Conservation (phyloP, 306 rosid species). For the Medicago lupulina region DNA sequence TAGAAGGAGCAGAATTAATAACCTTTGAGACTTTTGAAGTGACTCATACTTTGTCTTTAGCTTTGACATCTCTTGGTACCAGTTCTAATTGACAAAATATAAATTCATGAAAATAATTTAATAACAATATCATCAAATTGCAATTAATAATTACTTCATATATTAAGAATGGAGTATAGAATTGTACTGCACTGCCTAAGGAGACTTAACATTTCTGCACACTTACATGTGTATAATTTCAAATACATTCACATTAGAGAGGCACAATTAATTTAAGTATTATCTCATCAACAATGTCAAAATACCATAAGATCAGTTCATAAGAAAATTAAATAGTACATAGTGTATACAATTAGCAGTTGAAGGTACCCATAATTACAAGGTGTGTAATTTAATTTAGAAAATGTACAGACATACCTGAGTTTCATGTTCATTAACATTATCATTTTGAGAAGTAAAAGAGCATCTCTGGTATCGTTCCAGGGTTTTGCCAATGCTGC, state of each 20-base stretch:
- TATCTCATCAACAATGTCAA: neutral
- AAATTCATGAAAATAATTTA: neutral
- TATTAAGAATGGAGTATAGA: no score
- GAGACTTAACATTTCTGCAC: neutral
- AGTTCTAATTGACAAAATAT: conserved; percentile 57
- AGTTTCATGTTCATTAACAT: conserved; percentile 57
- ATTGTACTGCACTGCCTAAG: no score
- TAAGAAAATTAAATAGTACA: neutral
- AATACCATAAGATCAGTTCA: neutral
- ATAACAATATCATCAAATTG: neutral
- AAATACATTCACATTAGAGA: no score
- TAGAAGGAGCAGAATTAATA: neutral
- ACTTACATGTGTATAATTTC: neutral
- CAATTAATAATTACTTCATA: neutral
- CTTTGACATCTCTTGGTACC: conserved; percentile 78
- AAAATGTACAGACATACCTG: conserved; percentile 54
- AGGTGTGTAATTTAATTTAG: no score
- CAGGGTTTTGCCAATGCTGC: conserved; percentile 66
- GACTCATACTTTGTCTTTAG: conserved; percentile 81
- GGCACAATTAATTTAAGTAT: no score
- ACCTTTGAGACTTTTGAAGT: conserved; percentile 88
- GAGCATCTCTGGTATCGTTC: conserved; percentile 79
- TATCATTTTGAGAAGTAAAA: conserved; percentile 61
- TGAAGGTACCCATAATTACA: no score
- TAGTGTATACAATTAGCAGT: no score